Conservation (phyloP, 495 filamentous ascomycete genomes). For the Xylaria castorea region DNA sequence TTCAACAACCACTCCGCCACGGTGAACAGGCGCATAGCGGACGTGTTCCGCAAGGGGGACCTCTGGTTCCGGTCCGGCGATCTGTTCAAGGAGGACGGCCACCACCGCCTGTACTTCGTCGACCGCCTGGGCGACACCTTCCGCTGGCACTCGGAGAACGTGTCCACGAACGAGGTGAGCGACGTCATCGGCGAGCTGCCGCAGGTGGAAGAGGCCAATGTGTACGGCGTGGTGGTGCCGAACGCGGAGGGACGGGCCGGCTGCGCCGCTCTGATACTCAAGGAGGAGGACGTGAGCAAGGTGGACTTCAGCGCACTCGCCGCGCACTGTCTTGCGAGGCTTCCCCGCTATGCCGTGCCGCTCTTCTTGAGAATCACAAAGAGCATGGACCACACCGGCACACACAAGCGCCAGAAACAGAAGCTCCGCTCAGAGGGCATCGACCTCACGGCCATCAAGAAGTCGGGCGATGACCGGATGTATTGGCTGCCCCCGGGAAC, state of each 20-base stretch:
- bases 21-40: constrained; percentile 66
- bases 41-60: constrained; percentile 78
- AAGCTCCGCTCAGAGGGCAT: constrained; percentile 73
- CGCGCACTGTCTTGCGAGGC: constrained; percentile 56
- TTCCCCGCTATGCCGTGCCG: constrained; percentile 80
- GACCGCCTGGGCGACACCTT: constrained; percentile 82
- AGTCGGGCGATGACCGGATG: constrained; percentile 64
- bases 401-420: constrained; percentile 86
- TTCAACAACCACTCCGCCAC: constrained; percentile 69
- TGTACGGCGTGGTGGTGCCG: constrained; percentile 79
- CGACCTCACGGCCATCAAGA: constrained; percentile 53
- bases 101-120: constrained; percentile 78
- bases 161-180: constrained; percentile 77
- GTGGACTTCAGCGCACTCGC: constrained; percentile 32
- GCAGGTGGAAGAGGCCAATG: constrained; percentile 73
- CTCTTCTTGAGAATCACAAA: constrained; percentile 71
- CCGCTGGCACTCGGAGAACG: constrained; percentile 84
- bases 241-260: constrained; percentile 74
- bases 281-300: constrained; percentile 37
- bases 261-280: constrained; percentile 63
- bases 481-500: constrained; percentile 52
- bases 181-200: constrained; percentile 69
- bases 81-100: constrained; percentile 63
- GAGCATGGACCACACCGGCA: constrained; percentile 69
- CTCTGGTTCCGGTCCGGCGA: constrained; percentile 80